Percentiles rank a stretch among this genome's conserved stretches.
Evolutionary conservation across 225 moss, liverwort and hornwort species (phyloP).

Genomic region (Asterella californica): DNA sequence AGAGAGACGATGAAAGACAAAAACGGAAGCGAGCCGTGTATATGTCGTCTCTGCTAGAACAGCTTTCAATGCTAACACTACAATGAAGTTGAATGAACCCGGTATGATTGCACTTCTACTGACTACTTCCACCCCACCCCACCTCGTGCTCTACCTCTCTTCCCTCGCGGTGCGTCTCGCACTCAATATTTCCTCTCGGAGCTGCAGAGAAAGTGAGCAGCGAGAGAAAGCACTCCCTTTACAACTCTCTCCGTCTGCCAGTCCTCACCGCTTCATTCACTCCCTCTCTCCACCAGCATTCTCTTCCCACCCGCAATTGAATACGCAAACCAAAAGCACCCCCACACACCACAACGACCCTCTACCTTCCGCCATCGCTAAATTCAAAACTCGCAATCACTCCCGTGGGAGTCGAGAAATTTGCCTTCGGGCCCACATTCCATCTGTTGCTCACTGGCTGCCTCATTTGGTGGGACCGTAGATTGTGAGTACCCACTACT

Average conservation of each 20-base stretch:
- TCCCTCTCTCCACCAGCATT: not conserved
- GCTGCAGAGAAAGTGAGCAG: conserved; percentile 4
- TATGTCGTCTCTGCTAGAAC: not conserved
- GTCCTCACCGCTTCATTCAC: not conserved
- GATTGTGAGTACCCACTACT: not conserved
- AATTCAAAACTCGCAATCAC: conserved; percentile 22
- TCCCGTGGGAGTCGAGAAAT: not conserved
- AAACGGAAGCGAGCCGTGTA: not conserved
- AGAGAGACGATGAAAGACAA: not conserved
- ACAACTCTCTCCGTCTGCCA: conserved; percentile 9
- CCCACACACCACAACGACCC: not conserved
- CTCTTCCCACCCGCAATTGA: conserved; percentile 5
- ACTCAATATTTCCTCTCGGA: conserved; percentile 1
- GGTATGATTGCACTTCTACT: conserved; percentile 3
- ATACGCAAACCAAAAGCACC: not conserved
- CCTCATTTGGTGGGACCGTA: not conserved
- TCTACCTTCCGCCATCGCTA: conserved; percentile 13
- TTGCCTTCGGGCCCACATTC: not conserved
- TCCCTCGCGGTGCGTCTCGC: not conserved
- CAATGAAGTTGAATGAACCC: not conserved
- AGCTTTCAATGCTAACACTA: conserved; percentile 9
- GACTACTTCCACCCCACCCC: not conserved
- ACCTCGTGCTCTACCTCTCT: not conserved
- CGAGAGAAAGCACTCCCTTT: conserved; percentile 9
- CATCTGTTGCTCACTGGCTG: not conserved